Base-by-base conservation (phyloP, 1,284 basidiomycete genomes). In the Ganoderma leucocontextum region DNA sequence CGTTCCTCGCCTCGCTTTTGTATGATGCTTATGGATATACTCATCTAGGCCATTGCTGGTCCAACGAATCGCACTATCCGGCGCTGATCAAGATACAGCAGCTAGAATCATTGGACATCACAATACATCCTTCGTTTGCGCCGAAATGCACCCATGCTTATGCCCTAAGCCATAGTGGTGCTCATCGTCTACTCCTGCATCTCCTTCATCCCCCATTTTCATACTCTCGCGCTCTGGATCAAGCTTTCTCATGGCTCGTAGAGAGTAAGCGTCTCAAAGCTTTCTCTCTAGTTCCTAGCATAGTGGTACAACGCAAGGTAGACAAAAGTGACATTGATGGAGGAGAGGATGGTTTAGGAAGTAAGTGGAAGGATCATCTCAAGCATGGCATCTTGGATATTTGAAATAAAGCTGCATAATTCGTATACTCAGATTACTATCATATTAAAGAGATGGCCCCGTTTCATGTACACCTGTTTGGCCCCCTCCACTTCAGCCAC, bases 101-200 rank as follows among this genome's bases (percentile, higher is more conserved):
- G 5, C 47, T 49, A 2, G 25, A 22, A 13, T 22, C 36, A 9
- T 62, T 29, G 22, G 55, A 58, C 25, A 71, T 68, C 38, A 80
- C 70, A 74, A 80, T 70, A 64, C 86, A 91, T 73, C 87, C 86
- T 0, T 91, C 92, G 0, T 79, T 75, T 66, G 78, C 80, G 0
- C 91, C 91, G 0, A 88, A 88, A 74, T 93, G 91, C 77, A 91
- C 89, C 1, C 91, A 92, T 70, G 90, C 86, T 0, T 92, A 92
- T 72, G 87, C 83, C 0, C 77, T 91, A 38, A 88, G 89, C 13
- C 80, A 79, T 4, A 69, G 75, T 0, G 90, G 90, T 33, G 90
- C 89, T 0, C 84, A 83, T 6, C 83, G 84, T 19, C 80, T 91
- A 8, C 79, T 88, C 2, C 79, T 82, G 12, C 85, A 91, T 73